These are phyloP conservation scores for Ceratocystis smalleyi DNA, from an alignment of 2,329 filamentous ascomycete genomes.

Conservation along the genomic window DNA sequence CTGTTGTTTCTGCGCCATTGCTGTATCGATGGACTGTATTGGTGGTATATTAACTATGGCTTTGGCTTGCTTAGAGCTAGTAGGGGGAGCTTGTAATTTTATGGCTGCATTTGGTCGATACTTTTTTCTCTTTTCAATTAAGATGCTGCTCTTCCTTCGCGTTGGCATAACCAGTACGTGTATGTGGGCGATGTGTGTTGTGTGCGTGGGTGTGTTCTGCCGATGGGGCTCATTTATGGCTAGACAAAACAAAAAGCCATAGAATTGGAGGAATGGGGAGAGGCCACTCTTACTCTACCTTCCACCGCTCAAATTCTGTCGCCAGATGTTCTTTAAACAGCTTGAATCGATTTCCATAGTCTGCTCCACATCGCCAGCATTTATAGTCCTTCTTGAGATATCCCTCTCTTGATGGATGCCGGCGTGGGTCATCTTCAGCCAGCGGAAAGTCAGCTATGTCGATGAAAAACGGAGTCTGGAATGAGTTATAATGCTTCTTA, in stretches of 20 bases:
- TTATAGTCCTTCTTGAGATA: constrained; percentile 51
- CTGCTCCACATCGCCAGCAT: constrained; percentile 71
- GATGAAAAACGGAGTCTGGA: constrained; percentile 73
- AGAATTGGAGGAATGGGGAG: no score
- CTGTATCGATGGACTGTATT: neutral
- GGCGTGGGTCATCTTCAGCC: constrained; percentile 44
- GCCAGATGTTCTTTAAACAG: constrained; percentile 60
- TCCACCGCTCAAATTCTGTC: constrained; percentile 64
- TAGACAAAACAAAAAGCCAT: no score
- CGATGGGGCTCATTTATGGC: no score
- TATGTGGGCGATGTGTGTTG: no score
- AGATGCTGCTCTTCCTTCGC: neutral
- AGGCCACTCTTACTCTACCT: constrained; percentile 34
- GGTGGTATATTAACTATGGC: neutral
- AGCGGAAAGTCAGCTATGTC: constrained; percentile 67
- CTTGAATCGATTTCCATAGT: constrained; percentile 60
- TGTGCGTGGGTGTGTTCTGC: no score
- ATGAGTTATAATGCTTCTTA: constrained; percentile 83
- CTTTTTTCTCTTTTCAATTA: neutral
- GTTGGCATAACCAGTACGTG: neutral
- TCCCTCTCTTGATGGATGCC: constrained; percentile 37
- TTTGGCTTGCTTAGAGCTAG: neutral
- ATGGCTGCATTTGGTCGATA: neutral
- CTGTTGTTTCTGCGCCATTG: neutral
- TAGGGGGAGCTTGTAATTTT: constrained; percentile 3